Evolutionary conservation across 768 basidiomycete genomes (phyloP), one percentile per base, ranked within the genome.

Genomic region (Harrya chromipes): DNA sequence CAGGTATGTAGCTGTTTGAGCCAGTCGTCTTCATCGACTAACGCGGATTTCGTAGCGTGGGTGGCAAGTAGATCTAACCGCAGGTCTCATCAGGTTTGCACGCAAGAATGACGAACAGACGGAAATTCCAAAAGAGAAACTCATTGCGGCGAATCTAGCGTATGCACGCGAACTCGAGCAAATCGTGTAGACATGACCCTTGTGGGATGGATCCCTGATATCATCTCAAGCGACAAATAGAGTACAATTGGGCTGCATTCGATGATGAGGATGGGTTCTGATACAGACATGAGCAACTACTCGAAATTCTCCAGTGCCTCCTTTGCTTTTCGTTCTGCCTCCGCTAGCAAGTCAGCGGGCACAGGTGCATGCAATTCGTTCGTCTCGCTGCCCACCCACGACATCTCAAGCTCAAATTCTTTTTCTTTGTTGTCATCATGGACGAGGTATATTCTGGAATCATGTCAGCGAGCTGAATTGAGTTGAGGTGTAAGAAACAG

Each of bases 381-480:
- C 27, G 87, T 90, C 70, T 95, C 91, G 29, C 82, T 78, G 34
- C 93, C 83, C 50, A 97, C 84, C 97, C 97, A 99, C 31, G 94
- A 90, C 79, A 99, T 82, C 71, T 99, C 97, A 23, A 99, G 81
- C 66, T 98, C 97, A 56, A 99, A 98, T 43, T 94, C 90, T 66
- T 97, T 98, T 73, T 97, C 94, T 70, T 97, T 97, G 53, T 90
- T 85, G 65, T 98, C 97, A 55, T 98, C 95, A 64, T 99, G 97
- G 14, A 97, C 94, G 35, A 92, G 81, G 70, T 99, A 93, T 65
- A 98, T 95, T 65, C 95, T 99, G 65, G 24, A 38, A 42, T 36
- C 29, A 38, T 13, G 40, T 47, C 63, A 53, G 52, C 26, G 31
- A 4, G 33, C 38, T 43, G 29, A 11, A 49, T 39, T 36, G 27